Conservation (phyloP, 805 yeast genomes). For the Nakazawaea wickerhamii region DNA sequence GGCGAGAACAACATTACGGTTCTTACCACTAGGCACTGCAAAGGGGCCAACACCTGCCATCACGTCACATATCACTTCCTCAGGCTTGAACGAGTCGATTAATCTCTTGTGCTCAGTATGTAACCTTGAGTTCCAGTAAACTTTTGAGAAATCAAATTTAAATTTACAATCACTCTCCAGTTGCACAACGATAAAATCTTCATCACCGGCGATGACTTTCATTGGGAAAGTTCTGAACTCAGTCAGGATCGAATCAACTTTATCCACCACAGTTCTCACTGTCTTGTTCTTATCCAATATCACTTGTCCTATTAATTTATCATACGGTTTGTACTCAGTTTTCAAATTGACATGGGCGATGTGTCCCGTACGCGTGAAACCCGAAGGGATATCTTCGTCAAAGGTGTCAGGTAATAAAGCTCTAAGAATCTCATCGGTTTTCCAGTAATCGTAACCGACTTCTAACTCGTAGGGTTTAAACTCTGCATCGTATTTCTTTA, state of each 20-base stretch:
- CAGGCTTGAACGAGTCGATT: slow-evolving; percentile 51
- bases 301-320: slow-evolving; percentile 78
- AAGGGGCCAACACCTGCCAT: slow-evolving; percentile 99
- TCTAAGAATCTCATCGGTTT: slow-evolving; percentile 76
- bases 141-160: slow-evolving; percentile 84
- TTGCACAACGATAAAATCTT: slow-evolving; percentile 74
- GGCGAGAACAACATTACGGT: slow-evolving; percentile 73
- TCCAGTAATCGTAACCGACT: slow-evolving; percentile 79
- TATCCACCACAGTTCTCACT: slow-evolving; percentile 86
- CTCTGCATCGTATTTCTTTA: slow-evolving; percentile 41
- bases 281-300: slow-evolving; percentile 82
- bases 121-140: slow-evolving; percentile 94
- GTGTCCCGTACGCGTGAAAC: slow-evolving; percentile 92
- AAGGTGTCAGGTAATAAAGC: slow-evolving; percentile 72
- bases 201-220: slow-evolving; percentile 88
- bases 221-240: slow-evolving; percentile 87
- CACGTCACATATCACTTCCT: slow-evolving; percentile 85
- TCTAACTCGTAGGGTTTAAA: slow-evolving; percentile 48
- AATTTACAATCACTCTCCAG: slow-evolving; percentile 83
- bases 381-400: slow-evolving; percentile 74
- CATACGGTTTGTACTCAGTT: slow-evolving; percentile 80
- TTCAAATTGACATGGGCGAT: slow-evolving; percentile 87
- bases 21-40: slow-evolving; percentile 92
- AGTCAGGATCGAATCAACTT: slow-evolving; percentile 80
- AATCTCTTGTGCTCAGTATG: slow-evolving; percentile 91